Evolutionary conservation across 495 filamentous ascomycete species (phyloP).

Genomic region (Penicillium canescens): DNA sequence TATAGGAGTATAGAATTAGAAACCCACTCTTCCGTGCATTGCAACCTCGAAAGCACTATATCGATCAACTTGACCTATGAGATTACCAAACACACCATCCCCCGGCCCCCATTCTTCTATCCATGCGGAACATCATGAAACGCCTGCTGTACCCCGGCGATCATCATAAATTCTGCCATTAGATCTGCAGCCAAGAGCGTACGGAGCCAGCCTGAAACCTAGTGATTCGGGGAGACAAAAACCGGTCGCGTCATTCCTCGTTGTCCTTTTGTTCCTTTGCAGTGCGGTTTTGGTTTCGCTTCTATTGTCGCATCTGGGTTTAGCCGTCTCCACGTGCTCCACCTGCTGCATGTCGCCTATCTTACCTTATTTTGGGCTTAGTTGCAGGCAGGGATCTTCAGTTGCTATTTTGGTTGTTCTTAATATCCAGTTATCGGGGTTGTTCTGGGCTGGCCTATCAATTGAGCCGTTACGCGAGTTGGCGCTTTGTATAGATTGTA

Average conservation of each 20-base stretch:
- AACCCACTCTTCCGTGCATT: too few relatives aligned
- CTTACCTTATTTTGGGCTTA: conserved; percentile 16
- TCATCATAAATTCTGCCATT: background rate
- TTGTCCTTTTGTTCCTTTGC: background rate
- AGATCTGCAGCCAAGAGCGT: background rate
- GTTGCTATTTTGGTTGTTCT: background rate
- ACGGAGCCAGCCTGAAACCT: conserved; percentile 4
- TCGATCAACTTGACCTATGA: background rate
- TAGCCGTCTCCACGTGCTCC: conserved; percentile 24
- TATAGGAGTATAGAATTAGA: background rate
- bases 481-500: too few relatives aligned
- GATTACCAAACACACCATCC: background rate
- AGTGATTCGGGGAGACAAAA: background rate
- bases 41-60: background rate
- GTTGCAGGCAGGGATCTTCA: conserved; percentile 2
- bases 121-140: conserved; percentile 11
- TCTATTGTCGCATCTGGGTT: background rate
- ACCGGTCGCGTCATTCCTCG: too few relatives aligned
- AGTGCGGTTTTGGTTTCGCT: background rate
- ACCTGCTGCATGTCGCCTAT: conserved; percentile 31
- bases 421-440: too few relatives aligned
- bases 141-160: background rate
- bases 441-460: too few relatives aligned
- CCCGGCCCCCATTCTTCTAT: background rate
- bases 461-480: too few relatives aligned